Base-by-base conservation (phyloP, 352 stramenopile genomes). In the Phytophthora melonis region DNA sequence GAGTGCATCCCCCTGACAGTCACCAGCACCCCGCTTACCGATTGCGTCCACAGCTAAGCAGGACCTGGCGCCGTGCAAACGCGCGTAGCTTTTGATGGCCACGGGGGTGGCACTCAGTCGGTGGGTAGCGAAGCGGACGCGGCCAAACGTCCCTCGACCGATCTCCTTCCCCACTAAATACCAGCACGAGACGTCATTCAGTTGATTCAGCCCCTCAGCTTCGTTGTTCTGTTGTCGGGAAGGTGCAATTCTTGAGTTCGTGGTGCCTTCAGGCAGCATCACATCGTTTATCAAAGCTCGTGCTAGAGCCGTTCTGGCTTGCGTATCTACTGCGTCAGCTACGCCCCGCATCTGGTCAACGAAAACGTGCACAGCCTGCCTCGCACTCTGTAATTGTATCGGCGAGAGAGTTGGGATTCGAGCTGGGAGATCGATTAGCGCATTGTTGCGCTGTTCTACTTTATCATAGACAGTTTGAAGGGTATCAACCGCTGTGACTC, bases 61-160 rank as follows among this genome's bases (percentile, higher is more conserved):
- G 16, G 78, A 73, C 16, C 47, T 62, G 10, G 78, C 71, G n/a
- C 72, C 72, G 45, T 77, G 66, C 13, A 84, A 75, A 45, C 85
- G 76, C 9, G 66, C 68, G 72, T 93, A 93, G 34, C 77, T 90
- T 71, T 93, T 93, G 62, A 93, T 85, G 10, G 84, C 84, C 5
- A 93, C 86, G 4, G 56, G 50, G 1, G 74, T 77, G 9, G 56
- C 65, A 56, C 70, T 88, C 18, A 92, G 49, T 9, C 83, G 77
- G 25, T 93, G 84, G 7, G 54, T 72, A 21, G 72, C 86, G 14
- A 77, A 54, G 32, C 78, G 76, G 14, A 93, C 82, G 34, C 79
- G 74, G 5, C 83, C 84, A 45, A 91, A 93, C 0, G 86, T 86
- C 2, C 84, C 86, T 34, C 71, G 74, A 7, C 78, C 84, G 45